phyloP scores from a whole-genome alignment of 2,329 filamentous ascomycete species.

The Cercospora sojina region DNA sequence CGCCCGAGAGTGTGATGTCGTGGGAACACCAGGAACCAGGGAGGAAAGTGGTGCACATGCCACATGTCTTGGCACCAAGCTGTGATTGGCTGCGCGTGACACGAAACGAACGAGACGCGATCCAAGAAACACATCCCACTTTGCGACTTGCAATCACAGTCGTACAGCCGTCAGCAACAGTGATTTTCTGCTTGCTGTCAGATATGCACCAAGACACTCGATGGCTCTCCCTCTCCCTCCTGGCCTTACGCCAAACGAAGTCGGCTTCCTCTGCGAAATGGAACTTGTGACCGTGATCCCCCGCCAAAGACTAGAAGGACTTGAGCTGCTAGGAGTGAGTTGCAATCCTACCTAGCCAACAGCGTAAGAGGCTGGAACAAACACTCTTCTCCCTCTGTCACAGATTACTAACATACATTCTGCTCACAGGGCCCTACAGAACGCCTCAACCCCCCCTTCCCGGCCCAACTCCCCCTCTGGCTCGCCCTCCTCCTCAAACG shows the following conservation, averaged over 20 bases:
- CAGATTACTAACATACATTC: slow-evolving; percentile 9
- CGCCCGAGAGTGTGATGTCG: background rate
- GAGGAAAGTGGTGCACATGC: background rate
- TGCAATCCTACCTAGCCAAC: slow-evolving; percentile 38
- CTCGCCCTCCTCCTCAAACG: slow-evolving; percentile 92
- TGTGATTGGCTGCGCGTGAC: slow-evolving; percentile 8
- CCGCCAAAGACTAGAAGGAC: slow-evolving; percentile 81
- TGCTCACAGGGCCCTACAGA: slow-evolving; percentile 69
- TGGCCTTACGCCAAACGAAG: slow-evolving; percentile 79
- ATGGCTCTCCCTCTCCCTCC: slow-evolving; percentile 64
- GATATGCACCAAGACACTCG: slow-evolving; percentile 22
- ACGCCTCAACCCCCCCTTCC: slow-evolving; percentile 74
- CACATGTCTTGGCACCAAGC: background rate
- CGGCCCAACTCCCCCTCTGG: slow-evolving; percentile 82
- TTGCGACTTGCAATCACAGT: background rate
- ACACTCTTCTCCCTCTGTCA: background rate
- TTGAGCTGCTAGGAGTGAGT: slow-evolving; percentile 80
- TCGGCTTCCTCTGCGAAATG: slow-evolving; percentile 96
- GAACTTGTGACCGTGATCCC: slow-evolving; percentile 91
- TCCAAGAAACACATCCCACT: background rate
- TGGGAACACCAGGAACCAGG: background rate
- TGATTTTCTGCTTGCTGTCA: background rate
- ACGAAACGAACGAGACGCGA: slow-evolving; percentile 1
- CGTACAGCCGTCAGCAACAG: background rate
- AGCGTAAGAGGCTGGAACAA: slow-evolving; percentile 27